A percentile compares a stretch with the other conserved stretches of the same genome.
Conservation (phyloP, 2,329 filamentous ascomycete species). For the Colletotrichum cuscutae region DNA sequence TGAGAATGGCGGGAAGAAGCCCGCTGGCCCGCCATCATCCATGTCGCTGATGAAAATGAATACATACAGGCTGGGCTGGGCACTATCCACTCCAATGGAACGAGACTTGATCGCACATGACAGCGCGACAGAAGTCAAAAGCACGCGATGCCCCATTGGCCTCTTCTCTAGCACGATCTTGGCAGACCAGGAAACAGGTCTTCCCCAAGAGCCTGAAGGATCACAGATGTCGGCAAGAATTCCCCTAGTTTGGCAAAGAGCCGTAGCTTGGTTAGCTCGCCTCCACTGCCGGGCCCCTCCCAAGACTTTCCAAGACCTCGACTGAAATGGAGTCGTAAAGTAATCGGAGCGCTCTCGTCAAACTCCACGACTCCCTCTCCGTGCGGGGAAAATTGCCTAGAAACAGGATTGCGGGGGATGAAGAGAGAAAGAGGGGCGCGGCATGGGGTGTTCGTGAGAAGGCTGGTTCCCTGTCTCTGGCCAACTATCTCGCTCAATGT, state of each 20-base stretch:
- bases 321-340: background rate
- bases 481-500: background rate
- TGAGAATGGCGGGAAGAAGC: background rate
- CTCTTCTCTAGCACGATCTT: background rate
- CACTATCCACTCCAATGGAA: background rate
- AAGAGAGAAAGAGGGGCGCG: background rate
- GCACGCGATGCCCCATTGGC: background rate
- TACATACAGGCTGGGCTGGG: background rate
- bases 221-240: background rate
- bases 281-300: slow-evolving; percentile 5
- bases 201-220: background rate
- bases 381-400: slow-evolving; percentile 8
- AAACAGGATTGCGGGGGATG: slow-evolving; percentile 15
- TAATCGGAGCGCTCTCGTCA: background rate
- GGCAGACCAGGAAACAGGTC: background rate
- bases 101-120: background rate
- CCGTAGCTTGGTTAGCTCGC: background rate
- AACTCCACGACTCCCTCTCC: background rate
- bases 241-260: background rate
- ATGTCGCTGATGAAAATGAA: background rate
- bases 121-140: background rate
- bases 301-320: background rate
- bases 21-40: background rate
- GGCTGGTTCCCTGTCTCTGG: background rate
- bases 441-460: background rate